These are phyloP conservation scores for Stellera chamaejasme DNA, from an alignment of 345 rosid species.

Conservation along the genomic window DNA sequence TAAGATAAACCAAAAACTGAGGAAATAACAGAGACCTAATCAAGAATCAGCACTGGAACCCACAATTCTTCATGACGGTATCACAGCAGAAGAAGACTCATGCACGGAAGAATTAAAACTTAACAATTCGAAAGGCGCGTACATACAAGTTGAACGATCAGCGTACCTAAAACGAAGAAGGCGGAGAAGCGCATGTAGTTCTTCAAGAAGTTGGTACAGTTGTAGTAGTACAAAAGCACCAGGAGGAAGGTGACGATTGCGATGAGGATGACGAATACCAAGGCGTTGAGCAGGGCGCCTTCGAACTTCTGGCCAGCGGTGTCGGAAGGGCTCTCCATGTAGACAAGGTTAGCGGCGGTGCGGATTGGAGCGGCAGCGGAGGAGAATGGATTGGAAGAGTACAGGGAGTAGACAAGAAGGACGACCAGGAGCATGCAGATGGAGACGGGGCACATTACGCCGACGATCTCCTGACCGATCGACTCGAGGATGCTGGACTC, in stretches of 20 bases:
- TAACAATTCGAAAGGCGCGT: background rate
- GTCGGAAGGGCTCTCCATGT: constrained; percentile 79
- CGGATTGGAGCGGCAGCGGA: constrained; percentile 53
- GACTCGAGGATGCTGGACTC: constrained; percentile 64
- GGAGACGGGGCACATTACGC: constrained; percentile 93
- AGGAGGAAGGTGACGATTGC: constrained; percentile 78
- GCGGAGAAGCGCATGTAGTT: constrained; percentile 94
- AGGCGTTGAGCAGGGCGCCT: constrained; percentile 77
- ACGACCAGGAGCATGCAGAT: constrained; percentile 92
- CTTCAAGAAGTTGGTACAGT: constrained; percentile 85
- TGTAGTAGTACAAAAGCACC: constrained; percentile 83
- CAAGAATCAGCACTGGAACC: too few species aligned
- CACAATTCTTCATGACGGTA: too few species aligned
- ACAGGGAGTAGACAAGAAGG: constrained; percentile 80
- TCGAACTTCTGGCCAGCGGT: constrained; percentile 70
- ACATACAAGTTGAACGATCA: background rate
- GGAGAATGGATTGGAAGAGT: constrained; percentile 46
- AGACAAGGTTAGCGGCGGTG: constrained; percentile 91
- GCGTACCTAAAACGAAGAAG: constrained; percentile 63
- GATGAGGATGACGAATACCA: constrained; percentile 71
- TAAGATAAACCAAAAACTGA: background rate
- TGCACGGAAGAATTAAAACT: background rate
- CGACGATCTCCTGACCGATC: constrained; percentile 85
- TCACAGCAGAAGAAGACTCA: too few species aligned
- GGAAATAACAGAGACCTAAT: background rate